Base-by-base conservation (phyloP, 345 rosid species). In the Hibiscus trionum region DNA sequence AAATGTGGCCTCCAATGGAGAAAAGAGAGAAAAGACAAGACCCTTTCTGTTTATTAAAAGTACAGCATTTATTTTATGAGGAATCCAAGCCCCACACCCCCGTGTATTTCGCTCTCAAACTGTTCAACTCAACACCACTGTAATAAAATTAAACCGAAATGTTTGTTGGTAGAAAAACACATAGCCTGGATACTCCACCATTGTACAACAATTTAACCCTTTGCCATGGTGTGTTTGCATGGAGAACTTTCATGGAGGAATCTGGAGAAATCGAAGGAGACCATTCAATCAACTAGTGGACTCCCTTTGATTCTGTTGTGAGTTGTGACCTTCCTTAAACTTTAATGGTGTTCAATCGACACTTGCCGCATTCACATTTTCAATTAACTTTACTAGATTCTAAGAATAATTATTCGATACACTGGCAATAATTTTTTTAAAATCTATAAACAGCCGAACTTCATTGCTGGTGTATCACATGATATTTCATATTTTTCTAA, bases 31-130 rank as follows among this genome's bases (percentile, higher is more conserved):
- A 68, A 59, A 37, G 14, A 53, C 24, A 49, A 50, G 69, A 70
- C 72, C 16, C 5, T 50, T 15, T 47, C 72, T 57, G 50, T 49
- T 7, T 61, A 33, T 16, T 53, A 53, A 53, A 53, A 53, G 66
- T 58, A 61, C n/a, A 16, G 58, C 39, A 29, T 49, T 78, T 47
- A 26, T 71, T 63, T 71, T 72, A 42, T 37, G 58, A 11, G 72
- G 72, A 81, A 78, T 79, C 79, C 27, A 58, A 64, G 46, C 29
- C 73, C 82, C 77, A 66, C 78, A 44, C 12, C 14, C 8, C 80
- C 75, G 75, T 31, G 72, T 73, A 61, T 58, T n/a, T 27, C 52
- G 47, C 80, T 52, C 65, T 15, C 55, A 50, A 15, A 50, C 17
- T 50, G 17, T 15, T 62, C 67, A n/a, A 33, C 14, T 35, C 47